Base-by-base conservation (phyloP, 495 filamentous ascomycete genomes). In the Chaetomium tenue region DNA sequence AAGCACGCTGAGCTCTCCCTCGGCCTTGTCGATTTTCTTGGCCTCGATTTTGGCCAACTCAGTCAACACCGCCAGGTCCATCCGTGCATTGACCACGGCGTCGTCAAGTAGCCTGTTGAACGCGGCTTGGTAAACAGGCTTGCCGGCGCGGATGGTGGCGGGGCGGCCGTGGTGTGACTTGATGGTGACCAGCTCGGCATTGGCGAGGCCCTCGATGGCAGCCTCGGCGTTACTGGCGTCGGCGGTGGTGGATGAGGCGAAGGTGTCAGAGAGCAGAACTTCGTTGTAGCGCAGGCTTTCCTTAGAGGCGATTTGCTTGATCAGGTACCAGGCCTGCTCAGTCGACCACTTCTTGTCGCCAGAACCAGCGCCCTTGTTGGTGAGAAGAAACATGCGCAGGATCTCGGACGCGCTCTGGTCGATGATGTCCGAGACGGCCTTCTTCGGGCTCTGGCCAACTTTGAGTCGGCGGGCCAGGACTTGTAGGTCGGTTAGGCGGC, bases 401-500 rank as follows among this genome's bases (percentile, higher is more conserved):
- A 98, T 93, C 72, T 98, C 95, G 3, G 88, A 89, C 12, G 91
- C 88, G 11, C 88, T 87, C 66, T 96, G 91, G 40, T 91, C 87
- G 48, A 94, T 90, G 60, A 98, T 98, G 66, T 96, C 91, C 39
- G 84, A 78, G 16, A 97, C 89, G n/a, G 94, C 94, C 67, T 87
- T 84, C 70, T 82, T 82, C 1, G 94, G 94, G 0, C 82, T 90
- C 77, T 98, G 93, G 23, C 95, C 95, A 16, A 88, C 86, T 71
- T 92, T 91, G 66, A 98, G 90, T n/a, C 94, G 83, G 63, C 92
- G 86, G 15, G 93, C 89, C 64, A 98, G 87, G 68, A 92, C 92
- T 69, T 97, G 93, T 26, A 98, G 88, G 70, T 98, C 95, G 0
- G 92, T 97, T 5, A 98, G 83, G 8, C 94, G 88, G 3, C 94